phyloP scores from a whole-genome alignment of 257 asterid species.

The Euphrasia confusa region DNA sequence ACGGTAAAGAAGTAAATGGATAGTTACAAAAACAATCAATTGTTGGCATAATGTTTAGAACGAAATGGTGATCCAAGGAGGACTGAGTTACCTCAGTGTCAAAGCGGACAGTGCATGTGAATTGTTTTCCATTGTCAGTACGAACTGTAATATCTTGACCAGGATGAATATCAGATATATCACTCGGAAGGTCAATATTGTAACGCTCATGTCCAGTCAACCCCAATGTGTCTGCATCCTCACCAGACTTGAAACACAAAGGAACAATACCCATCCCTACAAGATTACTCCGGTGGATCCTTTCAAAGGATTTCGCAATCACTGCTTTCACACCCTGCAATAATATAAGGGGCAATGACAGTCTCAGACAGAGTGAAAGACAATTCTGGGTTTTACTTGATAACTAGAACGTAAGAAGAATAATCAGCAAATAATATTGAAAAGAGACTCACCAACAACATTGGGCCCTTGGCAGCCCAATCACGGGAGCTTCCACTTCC shows the following conservation, averaged over 20 bases:
- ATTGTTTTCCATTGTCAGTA: constrained; percentile 70
- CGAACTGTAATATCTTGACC: constrained; percentile 79
- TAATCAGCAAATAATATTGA: not conserved
- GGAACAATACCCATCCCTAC: constrained; percentile 98
- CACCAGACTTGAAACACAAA: constrained; percentile 89
- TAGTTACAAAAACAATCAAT: no score
- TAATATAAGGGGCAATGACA: not conserved
- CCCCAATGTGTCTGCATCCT: constrained; percentile 85
- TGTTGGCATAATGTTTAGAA: not conserved
- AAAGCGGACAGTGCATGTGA: constrained; percentile 81
- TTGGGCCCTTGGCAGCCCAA: constrained; percentile 99
- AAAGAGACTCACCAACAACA: constrained; percentile 61
- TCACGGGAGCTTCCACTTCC: constrained; percentile 99
- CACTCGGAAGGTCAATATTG: constrained; percentile 78
- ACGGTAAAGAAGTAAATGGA: no score
- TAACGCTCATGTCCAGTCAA: constrained; percentile 91
- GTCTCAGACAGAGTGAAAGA: not conserved
- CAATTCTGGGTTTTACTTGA: constrained; percentile 5
- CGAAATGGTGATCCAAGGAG: not conserved
- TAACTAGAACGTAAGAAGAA: constrained; percentile 1
- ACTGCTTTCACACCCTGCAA: constrained; percentile 93
- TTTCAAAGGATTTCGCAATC: constrained; percentile 89
- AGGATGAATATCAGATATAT: constrained; percentile 71
- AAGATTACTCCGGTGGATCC: constrained; percentile 93
- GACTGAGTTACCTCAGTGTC: constrained; percentile 76